A percentile compares a stretch with the other conserved stretches of the same genome.
Conservation (phyloP, 768 basidiomycete genomes). For the Pleurotus tuoliensis region DNA sequence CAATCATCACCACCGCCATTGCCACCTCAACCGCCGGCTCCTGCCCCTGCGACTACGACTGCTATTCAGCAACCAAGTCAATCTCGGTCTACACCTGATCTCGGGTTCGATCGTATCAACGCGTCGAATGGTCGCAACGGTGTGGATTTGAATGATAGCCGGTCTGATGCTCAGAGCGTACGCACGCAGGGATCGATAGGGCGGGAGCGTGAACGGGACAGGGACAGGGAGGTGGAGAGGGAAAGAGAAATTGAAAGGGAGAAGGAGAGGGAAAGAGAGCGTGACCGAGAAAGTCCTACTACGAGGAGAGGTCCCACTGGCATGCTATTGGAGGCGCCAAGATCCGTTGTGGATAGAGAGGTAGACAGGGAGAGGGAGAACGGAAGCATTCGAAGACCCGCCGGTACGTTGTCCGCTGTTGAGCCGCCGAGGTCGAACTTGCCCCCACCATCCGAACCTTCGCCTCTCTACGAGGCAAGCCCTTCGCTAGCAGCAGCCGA, state of each 20-base stretch:
- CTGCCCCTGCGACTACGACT: background rate
- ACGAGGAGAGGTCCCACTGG: too few species aligned
- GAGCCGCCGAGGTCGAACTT: background rate
- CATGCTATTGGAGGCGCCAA: too few species aligned
- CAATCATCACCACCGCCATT: conserved; percentile 17
- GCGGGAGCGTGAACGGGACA: background rate
- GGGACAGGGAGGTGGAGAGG: background rate
- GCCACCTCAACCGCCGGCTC: conserved; percentile 17
- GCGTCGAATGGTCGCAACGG: background rate
- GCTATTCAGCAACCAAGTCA: background rate
- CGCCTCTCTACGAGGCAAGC: background rate
- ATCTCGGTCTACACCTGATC: background rate
- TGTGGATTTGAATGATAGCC: background rate
- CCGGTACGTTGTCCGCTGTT: background rate
- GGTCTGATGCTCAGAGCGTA: conserved; percentile 1
- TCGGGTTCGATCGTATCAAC: background rate
- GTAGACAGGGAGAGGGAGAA: background rate
- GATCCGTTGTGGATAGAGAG: too few species aligned
- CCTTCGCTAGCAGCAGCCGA: conserved; percentile 30
- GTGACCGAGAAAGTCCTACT: background rate
- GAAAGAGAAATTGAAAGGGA: background rate
- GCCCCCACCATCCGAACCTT: conserved; percentile 1
- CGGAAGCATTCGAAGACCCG: background rate
- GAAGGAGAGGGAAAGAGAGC: background rate
- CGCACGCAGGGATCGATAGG: background rate